Evolutionary conservation across 768 basidiomycete species (phyloP).

Genomic region (Rubroboletus satanas): DNA sequence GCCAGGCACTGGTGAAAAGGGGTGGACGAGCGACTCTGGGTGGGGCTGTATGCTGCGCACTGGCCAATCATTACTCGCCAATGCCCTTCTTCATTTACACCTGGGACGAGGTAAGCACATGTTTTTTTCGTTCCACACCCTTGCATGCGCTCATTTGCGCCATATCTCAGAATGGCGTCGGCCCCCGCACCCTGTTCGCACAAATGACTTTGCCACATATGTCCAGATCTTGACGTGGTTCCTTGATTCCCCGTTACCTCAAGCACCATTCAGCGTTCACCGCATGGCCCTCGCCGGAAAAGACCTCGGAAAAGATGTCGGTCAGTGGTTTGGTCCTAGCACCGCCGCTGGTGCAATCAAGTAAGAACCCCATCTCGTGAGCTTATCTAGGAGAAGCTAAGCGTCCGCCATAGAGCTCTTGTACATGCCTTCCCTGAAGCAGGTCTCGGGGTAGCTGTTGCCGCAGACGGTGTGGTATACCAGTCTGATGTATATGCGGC

Average conservation of each 20-base stretch:
- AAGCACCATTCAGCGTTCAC: conserved; percentile 92
- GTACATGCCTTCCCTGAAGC: conserved; percentile 77
- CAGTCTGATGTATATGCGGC: conserved; percentile 84
- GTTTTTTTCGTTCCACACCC: background rate
- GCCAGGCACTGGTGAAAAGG: conserved; percentile 62
- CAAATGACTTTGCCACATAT: conserved; percentile 76
- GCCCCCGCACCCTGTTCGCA: conserved; percentile 56
- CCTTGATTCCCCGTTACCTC: conserved; percentile 79
- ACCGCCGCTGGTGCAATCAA: conserved; percentile 97
- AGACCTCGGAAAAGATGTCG: conserved; percentile 90
- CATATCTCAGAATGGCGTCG: conserved; percentile 72
- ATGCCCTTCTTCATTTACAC: conserved; percentile 71
- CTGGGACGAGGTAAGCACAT: conserved; percentile 59
- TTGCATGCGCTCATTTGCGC: conserved; percentile 7
- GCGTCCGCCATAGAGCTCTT: conserved; percentile 51
- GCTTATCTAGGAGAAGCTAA: conserved; percentile 3
- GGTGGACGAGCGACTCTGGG: conserved; percentile 80
- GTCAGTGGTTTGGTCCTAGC: conserved; percentile 97
- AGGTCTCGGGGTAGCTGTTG: conserved; percentile 76
- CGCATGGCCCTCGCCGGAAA: conserved; percentile 95
- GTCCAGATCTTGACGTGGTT: conserved; percentile 94
- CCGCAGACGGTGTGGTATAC: conserved; percentile 78
- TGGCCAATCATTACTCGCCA: conserved; percentile 80
- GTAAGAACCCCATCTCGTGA: conserved; percentile 37
- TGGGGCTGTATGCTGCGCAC: conserved; percentile 94